Base-by-base conservation (phyloP, 371 early-diverging fungal genomes). In the Enterospora canceri region DNA sequence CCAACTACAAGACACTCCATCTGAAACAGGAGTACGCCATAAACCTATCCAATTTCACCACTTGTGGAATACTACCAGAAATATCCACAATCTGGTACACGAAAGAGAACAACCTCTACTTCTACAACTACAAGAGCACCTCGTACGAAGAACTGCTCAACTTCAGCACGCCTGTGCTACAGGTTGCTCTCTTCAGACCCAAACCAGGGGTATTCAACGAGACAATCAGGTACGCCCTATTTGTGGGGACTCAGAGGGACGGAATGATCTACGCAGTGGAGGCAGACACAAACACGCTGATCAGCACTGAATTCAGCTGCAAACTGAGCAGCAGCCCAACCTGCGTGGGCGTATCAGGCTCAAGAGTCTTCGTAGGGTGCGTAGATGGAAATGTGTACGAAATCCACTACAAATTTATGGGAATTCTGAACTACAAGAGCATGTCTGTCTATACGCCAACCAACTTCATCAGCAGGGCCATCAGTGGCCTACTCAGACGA, bases 201-300 rank as follows among this genome's bases (percentile, higher is more conserved):
- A 61, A 29, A 12, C 12, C 57, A 0, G 65, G 67, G 4, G 66
- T 75, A 34, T 75, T 75, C 57, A 63, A 67, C 30, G 46, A 58
- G 23, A 68, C 60, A 18, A 69, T 75, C 18, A 32, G 26, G 0
- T 56, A 58, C 30, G 68, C 68, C 47, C 21, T 72, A n/a, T 32
- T 75, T 56, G 58, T 75, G 16, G 24, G 61, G 26, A 75, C 72
- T 21, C 58, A 72, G 62, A 58, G 33, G 24, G 68, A 75, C 28
- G 57, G 58, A 33, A 69, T 75, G 31, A 65, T 75, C 28, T 75
- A 69, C 49, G 72, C 76, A 23, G 26, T 75, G 29, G 68, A 72
- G 29, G 55, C 57, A n/a, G 60, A 65, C 18, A 54, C 62, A n/a
- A 8, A 40, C 18, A 35, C 46, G 0, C 18, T 75, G 15, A 53